These are phyloP conservation scores for Malus hybrid DNA, from an alignment of 331 rosid genomes.

Conservation along the genomic window DNA sequence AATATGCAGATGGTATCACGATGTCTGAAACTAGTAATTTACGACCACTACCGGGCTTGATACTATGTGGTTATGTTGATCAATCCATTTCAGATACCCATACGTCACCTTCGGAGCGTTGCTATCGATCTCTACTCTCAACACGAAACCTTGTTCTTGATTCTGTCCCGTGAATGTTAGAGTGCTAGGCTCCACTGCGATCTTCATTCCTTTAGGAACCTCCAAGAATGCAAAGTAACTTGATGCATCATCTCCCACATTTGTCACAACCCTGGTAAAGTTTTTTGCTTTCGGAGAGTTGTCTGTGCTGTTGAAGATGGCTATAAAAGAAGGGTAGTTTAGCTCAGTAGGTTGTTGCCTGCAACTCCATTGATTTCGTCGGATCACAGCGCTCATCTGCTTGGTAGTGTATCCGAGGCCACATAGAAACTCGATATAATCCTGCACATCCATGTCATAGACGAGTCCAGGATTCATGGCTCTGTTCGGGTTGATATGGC, in stretches of 20 bases:
- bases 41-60: constrained; percentile 3
- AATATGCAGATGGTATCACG: not conserved
- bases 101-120: not conserved
- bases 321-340: constrained; percentile 17
- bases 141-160: constrained; percentile 1
- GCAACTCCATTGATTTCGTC: constrained; percentile 3
- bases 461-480: constrained; percentile 14
- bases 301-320: not conserved
- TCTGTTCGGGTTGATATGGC: constrained; percentile 11
- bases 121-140: not conserved
- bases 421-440: constrained; percentile 9
- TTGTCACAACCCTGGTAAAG: constrained; percentile 17
- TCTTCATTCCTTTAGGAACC: not conserved
- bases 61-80: not conserved
- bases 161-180: not conserved
- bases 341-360: not conserved
- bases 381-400: not conserved
- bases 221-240: not conserved
- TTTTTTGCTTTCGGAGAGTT: not conserved
- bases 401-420: not conserved
- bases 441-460: not conserved
- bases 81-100: constrained; percentile 8
- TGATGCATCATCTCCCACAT: not conserved
- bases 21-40: not conserved
- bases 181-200: not conserved